phyloP scores from a whole-genome alignment of 352 stramenopile species.

The Elongisporangium anandrum region DNA sequence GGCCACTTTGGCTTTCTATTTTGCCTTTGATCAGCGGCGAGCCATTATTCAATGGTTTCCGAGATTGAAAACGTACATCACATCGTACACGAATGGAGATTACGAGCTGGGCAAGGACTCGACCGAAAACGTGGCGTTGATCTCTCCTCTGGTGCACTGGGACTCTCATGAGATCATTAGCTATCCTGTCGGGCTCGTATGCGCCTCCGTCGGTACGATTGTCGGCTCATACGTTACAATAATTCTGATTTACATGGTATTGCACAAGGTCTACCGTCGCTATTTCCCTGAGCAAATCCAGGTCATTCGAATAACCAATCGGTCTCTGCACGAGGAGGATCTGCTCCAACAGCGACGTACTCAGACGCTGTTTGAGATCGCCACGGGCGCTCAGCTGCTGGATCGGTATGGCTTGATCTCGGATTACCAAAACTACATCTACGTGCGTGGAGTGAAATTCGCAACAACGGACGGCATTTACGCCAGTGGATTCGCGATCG shows the following conservation, averaged over 20 bases:
- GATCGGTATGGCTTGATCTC: constrained; percentile 5
- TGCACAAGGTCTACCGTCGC: neutral
- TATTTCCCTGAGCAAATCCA: neutral
- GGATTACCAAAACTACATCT: constrained; percentile 10
- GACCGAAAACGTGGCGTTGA: neutral
- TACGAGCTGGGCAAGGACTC: neutral
- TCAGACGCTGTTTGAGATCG: neutral
- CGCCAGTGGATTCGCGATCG: constrained; percentile 11
- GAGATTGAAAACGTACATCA: neutral
- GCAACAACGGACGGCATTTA: constrained; percentile 17
- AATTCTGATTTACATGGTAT: neutral
- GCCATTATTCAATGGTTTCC: neutral
- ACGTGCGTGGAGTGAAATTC: constrained; percentile 13
- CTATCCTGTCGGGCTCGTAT: neutral
- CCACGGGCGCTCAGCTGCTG: neutral
- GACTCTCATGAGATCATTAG: neutral
- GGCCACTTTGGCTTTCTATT: neutral
- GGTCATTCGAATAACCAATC: neutral
- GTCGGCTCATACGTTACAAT: neutral
- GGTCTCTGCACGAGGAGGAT: neutral
- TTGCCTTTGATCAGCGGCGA: neutral
- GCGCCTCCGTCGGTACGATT: neutral
- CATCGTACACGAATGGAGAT: neutral
- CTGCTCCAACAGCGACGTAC: neutral
- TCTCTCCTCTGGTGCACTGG: neutral